Conservation (phyloP, 306 rosid species). For the Medicago truncatula region DNA sequence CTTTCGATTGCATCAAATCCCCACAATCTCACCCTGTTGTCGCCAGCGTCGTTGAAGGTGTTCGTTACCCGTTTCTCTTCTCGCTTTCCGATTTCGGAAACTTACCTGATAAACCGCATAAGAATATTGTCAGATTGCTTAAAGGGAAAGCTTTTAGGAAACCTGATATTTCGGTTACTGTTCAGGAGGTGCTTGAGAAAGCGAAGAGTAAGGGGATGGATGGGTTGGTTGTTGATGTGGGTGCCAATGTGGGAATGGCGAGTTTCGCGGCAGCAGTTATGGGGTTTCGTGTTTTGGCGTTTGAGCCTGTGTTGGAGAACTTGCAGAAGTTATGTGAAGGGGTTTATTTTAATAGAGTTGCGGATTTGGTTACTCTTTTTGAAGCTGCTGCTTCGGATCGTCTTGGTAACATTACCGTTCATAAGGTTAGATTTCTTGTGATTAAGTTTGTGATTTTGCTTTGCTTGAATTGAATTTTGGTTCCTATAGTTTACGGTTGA, state of each 20-base stretch:
- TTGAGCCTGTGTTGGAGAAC: conserved; percentile 93
- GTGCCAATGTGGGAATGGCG: conserved; percentile 96
- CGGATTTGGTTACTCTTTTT: conserved; percentile 79
- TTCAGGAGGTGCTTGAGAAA: conserved; percentile 77
- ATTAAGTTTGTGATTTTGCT: neutral
- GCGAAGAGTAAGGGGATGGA: conserved; percentile 56
- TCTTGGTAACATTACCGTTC: conserved; percentile 82
- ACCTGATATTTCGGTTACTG: conserved; percentile 81
- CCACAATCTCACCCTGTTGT: conserved; percentile 82
- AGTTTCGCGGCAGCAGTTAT: conserved; percentile 90
- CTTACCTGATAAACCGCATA: conserved; percentile 93
- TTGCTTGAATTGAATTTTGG: conserved; percentile 26
- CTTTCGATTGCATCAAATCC: conserved; percentile 74
- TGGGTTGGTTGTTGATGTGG: conserved; percentile 88
- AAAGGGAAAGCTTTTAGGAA: conserved; percentile 85
- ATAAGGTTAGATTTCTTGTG: conserved; percentile 57
- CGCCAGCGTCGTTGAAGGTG: conserved; percentile 86
- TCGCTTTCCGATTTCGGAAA: conserved; percentile 88
- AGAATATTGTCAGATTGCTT: conserved; percentile 75
- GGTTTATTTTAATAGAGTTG: conserved; percentile 78
- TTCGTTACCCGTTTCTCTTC: conserved; percentile 74
- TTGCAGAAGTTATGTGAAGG: conserved; percentile 97
- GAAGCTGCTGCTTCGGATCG: conserved; percentile 87
- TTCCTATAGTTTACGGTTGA: neutral
- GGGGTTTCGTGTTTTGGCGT: conserved; percentile 84